These are phyloP conservation scores for Chalciporus sp. DNA, from an alignment of 1,284 basidiomycete genomes.

Conservation along the genomic window DNA sequence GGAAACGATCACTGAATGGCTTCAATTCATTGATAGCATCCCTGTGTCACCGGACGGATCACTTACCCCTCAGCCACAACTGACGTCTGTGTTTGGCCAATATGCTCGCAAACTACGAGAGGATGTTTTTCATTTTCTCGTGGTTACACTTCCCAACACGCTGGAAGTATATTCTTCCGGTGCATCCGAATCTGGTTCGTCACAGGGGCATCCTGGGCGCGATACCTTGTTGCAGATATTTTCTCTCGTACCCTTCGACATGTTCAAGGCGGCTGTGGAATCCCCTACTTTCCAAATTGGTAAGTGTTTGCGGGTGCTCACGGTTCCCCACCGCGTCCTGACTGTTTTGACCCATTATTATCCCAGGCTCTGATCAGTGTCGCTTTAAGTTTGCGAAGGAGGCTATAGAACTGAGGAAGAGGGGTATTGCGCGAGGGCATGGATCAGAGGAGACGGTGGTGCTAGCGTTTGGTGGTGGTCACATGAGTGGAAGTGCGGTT, in stretches of 20 bases:
- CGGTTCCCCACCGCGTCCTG: constrained; percentile 5
- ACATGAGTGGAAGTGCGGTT: constrained; percentile 71
- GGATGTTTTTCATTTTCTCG: constrained; percentile 76
- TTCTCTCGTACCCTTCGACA: constrained; percentile 76
- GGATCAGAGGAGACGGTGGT: constrained; percentile 83
- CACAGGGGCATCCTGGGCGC: constrained; percentile 49
- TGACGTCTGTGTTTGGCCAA: constrained; percentile 66
- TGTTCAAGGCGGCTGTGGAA: constrained; percentile 80
- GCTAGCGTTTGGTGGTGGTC: constrained; percentile 76
- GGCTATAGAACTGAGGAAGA: constrained; percentile 79
- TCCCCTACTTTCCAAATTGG: constrained; percentile 77
- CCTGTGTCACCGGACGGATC: constrained; percentile 55
- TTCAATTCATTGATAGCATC: constrained; percentile 71
- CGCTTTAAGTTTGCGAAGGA: constrained; percentile 91
- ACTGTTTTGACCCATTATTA: constrained; percentile 17
- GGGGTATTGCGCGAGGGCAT: constrained; percentile 58
- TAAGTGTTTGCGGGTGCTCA: constrained; percentile 39
- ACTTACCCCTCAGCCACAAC: constrained; percentile 51
- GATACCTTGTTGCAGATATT: constrained; percentile 72
- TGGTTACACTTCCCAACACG: constrained; percentile 67
- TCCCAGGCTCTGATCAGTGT: constrained; percentile 74
- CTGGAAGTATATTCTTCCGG: constrained; percentile 51
- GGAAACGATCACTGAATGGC: constrained; percentile 73
- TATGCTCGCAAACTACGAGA: constrained; percentile 70
- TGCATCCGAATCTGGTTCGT: constrained; percentile 39